Conservation (phyloP, 768 basidiomycete genomes). For the Agaricus blazei region DNA sequence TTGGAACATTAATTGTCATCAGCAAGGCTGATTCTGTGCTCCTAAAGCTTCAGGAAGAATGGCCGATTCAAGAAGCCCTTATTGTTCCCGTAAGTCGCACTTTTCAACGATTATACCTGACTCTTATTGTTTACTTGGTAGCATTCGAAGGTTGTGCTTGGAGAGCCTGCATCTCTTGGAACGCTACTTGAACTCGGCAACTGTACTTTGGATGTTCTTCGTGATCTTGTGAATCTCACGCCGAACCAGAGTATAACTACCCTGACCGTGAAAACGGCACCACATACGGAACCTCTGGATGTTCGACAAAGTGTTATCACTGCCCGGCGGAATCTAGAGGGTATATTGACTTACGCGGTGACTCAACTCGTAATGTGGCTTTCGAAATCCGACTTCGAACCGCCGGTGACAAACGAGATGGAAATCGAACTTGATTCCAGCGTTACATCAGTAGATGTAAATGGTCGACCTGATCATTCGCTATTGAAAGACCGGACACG, state of each 20-base stretch:
- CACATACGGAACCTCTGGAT: slow-evolving; percentile 32
- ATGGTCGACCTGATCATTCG: slow-evolving; percentile 17
- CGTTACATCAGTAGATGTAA: slow-evolving; percentile 29
- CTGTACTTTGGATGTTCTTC: slow-evolving; percentile 68
- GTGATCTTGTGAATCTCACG: slow-evolving; percentile 59
- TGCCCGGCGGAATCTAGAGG: slow-evolving; percentile 61
- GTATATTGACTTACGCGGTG: slow-evolving; percentile 60
- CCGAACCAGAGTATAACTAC: slow-evolving; percentile 48
- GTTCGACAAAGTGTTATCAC: slow-evolving; percentile 56
- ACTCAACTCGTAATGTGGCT: slow-evolving; percentile 81
- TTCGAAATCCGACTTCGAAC: slow-evolving; percentile 65
- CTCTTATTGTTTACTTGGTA: slow-evolving; percentile 23
- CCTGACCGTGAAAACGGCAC: slow-evolving; percentile 19
- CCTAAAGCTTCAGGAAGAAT: slow-evolving; percentile 60
- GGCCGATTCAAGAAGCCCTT: slow-evolving; percentile 63
- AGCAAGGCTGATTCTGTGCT: slow-evolving; percentile 68
- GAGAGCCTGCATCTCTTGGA: slow-evolving; percentile 80
- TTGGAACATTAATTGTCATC: slow-evolving; percentile 64
- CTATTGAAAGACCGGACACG: slow-evolving; percentile 30
- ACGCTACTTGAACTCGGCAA: slow-evolving; percentile 85
- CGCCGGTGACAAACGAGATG: slow-evolving; percentile 26
- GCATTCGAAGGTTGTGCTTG: slow-evolving; percentile 82
- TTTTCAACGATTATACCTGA: neutral
- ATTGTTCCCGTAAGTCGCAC: slow-evolving; percentile 60
- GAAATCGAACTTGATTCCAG: slow-evolving; percentile 37